These are phyloP conservation scores for Mycosphaerella sp. DNA, from an alignment of 2,329 filamentous ascomycete genomes.

Conservation along the genomic window DNA sequence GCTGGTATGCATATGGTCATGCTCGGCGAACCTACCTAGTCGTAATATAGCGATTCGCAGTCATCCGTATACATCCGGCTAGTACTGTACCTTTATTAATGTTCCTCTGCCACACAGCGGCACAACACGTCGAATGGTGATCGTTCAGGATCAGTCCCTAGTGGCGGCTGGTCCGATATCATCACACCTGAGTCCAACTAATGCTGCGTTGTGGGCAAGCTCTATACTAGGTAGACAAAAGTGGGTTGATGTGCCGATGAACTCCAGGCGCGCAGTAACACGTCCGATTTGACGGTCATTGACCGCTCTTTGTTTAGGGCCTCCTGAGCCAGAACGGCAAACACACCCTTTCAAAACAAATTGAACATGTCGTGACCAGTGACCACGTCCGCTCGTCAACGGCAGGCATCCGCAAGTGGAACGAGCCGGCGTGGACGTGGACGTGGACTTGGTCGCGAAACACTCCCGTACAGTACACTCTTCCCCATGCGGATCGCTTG, in stretches of 20 bases:
- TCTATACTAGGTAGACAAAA: not conserved
- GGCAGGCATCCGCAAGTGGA: constrained; percentile 3
- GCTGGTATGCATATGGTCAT: constrained; percentile 4
- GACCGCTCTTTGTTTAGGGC: constrained; percentile 1
- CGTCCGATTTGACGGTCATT: not conserved
- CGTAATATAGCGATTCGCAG: not conserved
- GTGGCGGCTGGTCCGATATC: not conserved
- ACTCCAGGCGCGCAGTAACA: constrained; percentile 1
- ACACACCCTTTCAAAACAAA: not conserved
- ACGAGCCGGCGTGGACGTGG: constrained; percentile 4
- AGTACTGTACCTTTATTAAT: not conserved
- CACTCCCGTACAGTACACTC: not conserved
- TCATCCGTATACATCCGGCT: constrained; percentile 10
- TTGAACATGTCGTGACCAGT: no score
- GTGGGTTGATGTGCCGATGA: constrained; percentile 2
- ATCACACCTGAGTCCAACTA: not conserved
- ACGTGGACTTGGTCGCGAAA: not conserved
- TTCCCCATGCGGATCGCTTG: no score
- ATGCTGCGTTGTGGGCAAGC: not conserved
- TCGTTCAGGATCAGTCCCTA: constrained; percentile 4
- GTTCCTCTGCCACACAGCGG: constrained; percentile 3
- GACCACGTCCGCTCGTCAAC: not conserved
- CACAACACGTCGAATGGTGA: not conserved
- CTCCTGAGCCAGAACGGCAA: not conserved
- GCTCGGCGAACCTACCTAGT: constrained; percentile 13